Conservation (phyloP, 805 yeast genomes). For the Candida suzukii region DNA sequence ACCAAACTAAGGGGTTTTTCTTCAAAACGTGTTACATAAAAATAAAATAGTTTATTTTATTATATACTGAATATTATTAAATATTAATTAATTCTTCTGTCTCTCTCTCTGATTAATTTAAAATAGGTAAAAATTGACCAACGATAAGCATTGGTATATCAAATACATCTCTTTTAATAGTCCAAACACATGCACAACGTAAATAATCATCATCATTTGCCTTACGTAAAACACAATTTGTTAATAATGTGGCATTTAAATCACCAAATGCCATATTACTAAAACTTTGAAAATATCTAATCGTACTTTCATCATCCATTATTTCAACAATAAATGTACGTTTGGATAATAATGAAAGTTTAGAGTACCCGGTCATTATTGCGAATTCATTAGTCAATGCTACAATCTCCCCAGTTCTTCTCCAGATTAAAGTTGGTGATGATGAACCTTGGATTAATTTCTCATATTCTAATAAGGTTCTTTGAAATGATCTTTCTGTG, state of each 20-base stretch:
- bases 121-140: constrained; percentile 72
- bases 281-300: constrained; percentile 66
- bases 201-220: constrained; percentile 31
- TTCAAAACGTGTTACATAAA: no score
- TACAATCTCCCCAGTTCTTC: constrained; percentile 80
- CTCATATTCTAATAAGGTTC: constrained; percentile 52
- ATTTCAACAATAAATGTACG: constrained; percentile 69
- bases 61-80: background rate
- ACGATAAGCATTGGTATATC: constrained; percentile 80
- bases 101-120: constrained; percentile 24
- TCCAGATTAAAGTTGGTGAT: constrained; percentile 79
- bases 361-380: constrained; percentile 57
- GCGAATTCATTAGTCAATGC: constrained; percentile 72
- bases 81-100: background rate
- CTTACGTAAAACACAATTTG: constrained; percentile 39
- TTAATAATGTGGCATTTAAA: constrained; percentile 43
- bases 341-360: constrained; percentile 49
- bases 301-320: constrained; percentile 73
- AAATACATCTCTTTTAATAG: constrained; percentile 75
- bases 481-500: constrained; percentile 51
- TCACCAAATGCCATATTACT: constrained; percentile 68
- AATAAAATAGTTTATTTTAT: no score
- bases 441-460: constrained; percentile 51
- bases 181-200: constrained; percentile 77
- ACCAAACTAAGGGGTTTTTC: background rate